Evolutionary conservation across 441 rosid species (phyloP).

Genomic region (Gossypium schwendimanii): DNA sequence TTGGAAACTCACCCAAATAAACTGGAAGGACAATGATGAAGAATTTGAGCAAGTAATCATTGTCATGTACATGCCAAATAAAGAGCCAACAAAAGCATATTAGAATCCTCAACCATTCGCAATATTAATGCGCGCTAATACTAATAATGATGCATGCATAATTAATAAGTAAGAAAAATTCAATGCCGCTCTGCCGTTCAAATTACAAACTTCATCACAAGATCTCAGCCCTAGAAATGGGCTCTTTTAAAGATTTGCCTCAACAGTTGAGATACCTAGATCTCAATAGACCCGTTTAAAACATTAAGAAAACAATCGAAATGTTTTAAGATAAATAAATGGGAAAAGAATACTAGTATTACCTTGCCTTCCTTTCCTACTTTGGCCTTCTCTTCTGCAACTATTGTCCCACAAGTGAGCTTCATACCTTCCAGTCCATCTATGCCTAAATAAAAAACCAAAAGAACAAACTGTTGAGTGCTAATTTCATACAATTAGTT

Average conservation of each 20-base stretch:
- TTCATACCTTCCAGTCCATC: constrained; percentile 98
- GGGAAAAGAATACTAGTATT: not conserved
- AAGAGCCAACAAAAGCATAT: constrained; percentile 33
- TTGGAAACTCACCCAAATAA: constrained; percentile 69
- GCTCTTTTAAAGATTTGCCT: not conserved
- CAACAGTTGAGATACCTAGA: constrained; percentile 9
- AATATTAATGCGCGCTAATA: not conserved
- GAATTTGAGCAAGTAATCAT: constrained; percentile 30
- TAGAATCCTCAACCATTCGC: constrained; percentile 26
- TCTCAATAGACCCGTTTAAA: constrained; percentile 14
- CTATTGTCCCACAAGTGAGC: constrained; percentile 99
- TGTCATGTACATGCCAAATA: constrained; percentile 32
- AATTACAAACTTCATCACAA: not conserved
- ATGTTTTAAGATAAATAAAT: not conserved
- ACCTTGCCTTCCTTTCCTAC: constrained; percentile 98
- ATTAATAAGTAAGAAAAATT: not conserved
- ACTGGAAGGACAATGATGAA: constrained; percentile 45
- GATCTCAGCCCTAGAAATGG: not conserved
- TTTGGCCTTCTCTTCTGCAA: constrained; percentile 91
- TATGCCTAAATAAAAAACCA: constrained; percentile 44
- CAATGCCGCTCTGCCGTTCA: not conserved
- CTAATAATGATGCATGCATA: not conserved
- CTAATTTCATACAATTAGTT: not conserved
- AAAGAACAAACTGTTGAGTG: not conserved
- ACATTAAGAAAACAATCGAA: not conserved